Evolutionary conservation across 1,284 basidiomycete genomes (phyloP), one percentile per base, ranked within the genome.

Genomic region (Wallemia mellicola): DNA sequence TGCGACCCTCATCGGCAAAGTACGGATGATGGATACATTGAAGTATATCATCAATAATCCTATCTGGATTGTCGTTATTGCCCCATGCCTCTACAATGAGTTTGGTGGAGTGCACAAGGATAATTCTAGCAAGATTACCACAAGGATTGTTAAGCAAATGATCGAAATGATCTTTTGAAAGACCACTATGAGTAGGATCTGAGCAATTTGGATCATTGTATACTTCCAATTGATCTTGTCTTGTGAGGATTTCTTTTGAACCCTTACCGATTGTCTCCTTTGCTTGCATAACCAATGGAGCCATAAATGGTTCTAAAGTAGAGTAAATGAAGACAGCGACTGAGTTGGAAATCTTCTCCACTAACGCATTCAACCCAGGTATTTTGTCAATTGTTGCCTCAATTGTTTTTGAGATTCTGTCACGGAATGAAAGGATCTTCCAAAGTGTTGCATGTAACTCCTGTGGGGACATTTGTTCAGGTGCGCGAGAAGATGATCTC

Each of bases 1-100:
- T 82, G n/a, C n/a, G n/a, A 64, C 74, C 71, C 15, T 71, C 69
- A 67, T 81, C 75, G 67, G 80, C 77, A 73, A 86, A 91, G 65
- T 86, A 82, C 7, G 86, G 86, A 68, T 91, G 86, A 76, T 89
- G 86, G 76, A 91, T 69, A 71, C 79, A 82, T 64, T 82, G 73
- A 2, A 87, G 70, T 61, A 85, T 74, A 26, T 85, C 79, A 59
- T 85, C 81, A 1, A 76, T 78, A 5, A 79, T 67, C 54, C 75
- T 70, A 61, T 76, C 73, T 2, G 79, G 75, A 65, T 81, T 68
- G 0, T 17, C 15, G 15, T 26, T 3, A 25, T 57, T 28, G 55
- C 55, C 55, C 88, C 89, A 94, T 1, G 87, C 86, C 65, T 80
- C 81, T 55, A 81, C 81, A 19, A 94, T 75, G 33, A 76, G 67